Percentiles rank a stretch among this genome's conserved stretches.
Evolutionary conservation across 1,139 yeast genomes (phyloP).

Genomic region (Saccharomyces hybrid): DNA sequence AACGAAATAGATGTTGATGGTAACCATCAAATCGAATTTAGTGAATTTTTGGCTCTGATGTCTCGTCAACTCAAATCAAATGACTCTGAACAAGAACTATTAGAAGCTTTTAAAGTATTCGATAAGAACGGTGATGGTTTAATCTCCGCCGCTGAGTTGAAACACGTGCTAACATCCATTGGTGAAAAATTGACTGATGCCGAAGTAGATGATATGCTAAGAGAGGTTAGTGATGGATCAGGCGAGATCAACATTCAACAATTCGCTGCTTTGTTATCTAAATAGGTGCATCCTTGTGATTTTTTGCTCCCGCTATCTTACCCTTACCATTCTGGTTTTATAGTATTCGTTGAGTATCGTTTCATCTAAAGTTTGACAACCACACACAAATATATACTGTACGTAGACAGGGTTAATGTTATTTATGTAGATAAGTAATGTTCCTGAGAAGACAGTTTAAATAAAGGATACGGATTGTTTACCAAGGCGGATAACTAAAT

Average conservation of each 20-base stretch:
- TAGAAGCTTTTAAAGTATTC: conserved; percentile 96
- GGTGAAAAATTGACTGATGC: conserved; percentile 95
- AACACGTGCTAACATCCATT: conserved; percentile 92
- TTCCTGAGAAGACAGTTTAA: background rate
- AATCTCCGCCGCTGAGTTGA: conserved; percentile 91
- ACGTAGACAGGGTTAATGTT: background rate
- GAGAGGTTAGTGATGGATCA: conserved; percentile 92
- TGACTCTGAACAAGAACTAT: conserved; percentile 92
- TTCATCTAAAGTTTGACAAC: background rate
- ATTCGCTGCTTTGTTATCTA: conserved; percentile 69
- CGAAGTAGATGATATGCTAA: conserved; percentile 93
- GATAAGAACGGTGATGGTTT: conserved; percentile 88
- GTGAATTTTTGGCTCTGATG: conserved; percentile 59
- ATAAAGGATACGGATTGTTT: background rate
- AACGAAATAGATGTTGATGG: conserved; percentile 95
- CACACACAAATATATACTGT: background rate
- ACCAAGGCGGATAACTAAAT: background rate
- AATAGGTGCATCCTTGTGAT: conserved; percentile 17
- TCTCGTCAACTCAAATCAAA: conserved; percentile 96
- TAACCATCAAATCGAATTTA: conserved; percentile 90
- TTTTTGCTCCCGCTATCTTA: conserved; percentile 2
- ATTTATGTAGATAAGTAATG: background rate
- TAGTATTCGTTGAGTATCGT: background rate
- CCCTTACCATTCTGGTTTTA: background rate
- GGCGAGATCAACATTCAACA: conserved; percentile 96